These are phyloP conservation scores for Echinosophora koreensis DNA, from an alignment of 306 rosid species.

Conservation along the genomic window DNA sequence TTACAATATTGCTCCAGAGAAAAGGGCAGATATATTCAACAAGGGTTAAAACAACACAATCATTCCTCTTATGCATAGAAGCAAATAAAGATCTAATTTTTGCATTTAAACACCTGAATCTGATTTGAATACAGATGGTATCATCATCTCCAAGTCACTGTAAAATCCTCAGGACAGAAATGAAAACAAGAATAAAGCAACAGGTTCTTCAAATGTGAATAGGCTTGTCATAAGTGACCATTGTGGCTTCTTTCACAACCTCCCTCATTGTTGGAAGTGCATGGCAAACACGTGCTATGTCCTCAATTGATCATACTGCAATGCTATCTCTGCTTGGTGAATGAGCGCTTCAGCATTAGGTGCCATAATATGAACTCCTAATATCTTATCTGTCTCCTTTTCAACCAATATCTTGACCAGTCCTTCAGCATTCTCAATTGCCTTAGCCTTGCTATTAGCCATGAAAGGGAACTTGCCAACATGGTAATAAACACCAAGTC, in stretches of 20 bases:
- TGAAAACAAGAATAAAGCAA: conserved; percentile 51
- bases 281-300: conserved; percentile 98
- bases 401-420: conserved; percentile 91
- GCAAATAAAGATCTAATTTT: conserved; percentile 47
- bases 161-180: conserved; percentile 56
- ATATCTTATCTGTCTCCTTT: conserved; percentile 92
- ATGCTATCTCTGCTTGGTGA: conserved; percentile 90
- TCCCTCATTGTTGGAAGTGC: conserved; percentile 99
- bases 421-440: conserved; percentile 96
- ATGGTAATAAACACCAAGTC: conserved; percentile 69
- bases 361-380: conserved; percentile 98
- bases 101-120: conserved; percentile 58
- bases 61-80: conserved; percentile 51
- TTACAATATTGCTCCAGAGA: conserved; percentile 34
- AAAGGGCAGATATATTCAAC: conserved; percentile 55
- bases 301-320: conserved; percentile 91
- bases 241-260: conserved; percentile 98
- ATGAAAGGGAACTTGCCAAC: conserved; percentile 95
- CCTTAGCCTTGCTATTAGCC: conserved; percentile 99
- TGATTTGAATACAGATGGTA: conserved; percentile 56
- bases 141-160: conserved; percentile 53
- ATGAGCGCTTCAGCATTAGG: conserved; percentile 98
- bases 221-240: conserved; percentile 99
- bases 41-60: conserved; percentile 49
- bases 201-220: conserved; percentile 78